Percentiles rank a stretch among this genome's conserved stretches.
Evolutionary conservation across 192 early-diverging fungal species (phyloP).

Genomic region (Podila verticillata): DNA sequence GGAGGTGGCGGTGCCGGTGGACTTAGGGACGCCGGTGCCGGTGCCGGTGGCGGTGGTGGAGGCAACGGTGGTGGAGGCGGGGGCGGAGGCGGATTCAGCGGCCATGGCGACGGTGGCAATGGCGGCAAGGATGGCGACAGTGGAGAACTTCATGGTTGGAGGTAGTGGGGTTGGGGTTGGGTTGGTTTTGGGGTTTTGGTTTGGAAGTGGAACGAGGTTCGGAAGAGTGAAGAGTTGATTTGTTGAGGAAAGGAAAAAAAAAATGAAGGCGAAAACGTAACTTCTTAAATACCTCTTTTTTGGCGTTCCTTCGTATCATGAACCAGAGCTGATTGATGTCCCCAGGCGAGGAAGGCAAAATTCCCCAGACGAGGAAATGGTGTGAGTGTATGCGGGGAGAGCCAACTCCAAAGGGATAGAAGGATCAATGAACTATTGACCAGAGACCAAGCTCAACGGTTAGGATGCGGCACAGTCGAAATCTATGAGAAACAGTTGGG

Average conservation of each 20-base stretch:
- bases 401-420: too few relatives aligned
- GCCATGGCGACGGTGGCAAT: slow-evolving; percentile 10
- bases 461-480: too few relatives aligned
- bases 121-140: neutral
- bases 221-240: neutral
- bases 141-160: slow-evolving; percentile 17
- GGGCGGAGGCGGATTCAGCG: neutral
- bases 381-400: too few relatives aligned
- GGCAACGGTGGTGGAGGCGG: neutral
- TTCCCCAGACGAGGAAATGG: too few relatives aligned
- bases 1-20: neutral
- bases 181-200: neutral
- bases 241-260: neutral
- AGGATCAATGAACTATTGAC: too few relatives aligned
- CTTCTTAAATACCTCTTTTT: too few relatives aligned
- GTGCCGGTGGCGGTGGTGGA: neutral
- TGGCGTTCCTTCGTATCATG: too few relatives aligned
- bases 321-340: too few relatives aligned
- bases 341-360: too few relatives aligned
- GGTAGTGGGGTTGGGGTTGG: neutral
- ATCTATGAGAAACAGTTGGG: too few relatives aligned
- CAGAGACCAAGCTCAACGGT: too few relatives aligned
- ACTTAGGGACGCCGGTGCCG: neutral
- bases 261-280: neutral
- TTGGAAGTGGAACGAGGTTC: slow-evolving; percentile 8